Base-by-base conservation (phyloP, 495 filamentous ascomycete species). In the Letharia columbiana region DNA sequence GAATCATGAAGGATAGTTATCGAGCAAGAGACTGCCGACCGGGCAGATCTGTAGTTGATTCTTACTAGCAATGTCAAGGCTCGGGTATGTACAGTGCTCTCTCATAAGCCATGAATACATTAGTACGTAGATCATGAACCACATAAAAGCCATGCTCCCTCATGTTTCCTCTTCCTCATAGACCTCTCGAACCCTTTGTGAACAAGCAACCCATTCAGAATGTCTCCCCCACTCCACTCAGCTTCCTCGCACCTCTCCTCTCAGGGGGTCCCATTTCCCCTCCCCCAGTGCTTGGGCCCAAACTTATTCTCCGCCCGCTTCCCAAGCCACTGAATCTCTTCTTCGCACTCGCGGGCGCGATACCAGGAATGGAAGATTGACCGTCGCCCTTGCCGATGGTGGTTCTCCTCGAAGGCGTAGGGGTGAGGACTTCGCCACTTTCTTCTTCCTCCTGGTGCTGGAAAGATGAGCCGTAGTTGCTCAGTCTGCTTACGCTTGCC, bases 181-280 rank as follows among this genome's bases (percentile, higher is more conserved):
- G 15, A 17, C 50, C 3, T 45, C 20, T 31, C 54, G 23, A 20
- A 44, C 28, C 23, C 13, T 13, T 0, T 7, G 57, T 60, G 57
- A n/a, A 23, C 37, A 37, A 60, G 20, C 52, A 56, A 35, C 20
- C 17, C 31, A 20, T 23, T 75, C 72, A 90, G 73, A 82, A 90
- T 39, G 86, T 87, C 76, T 90, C 87, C 18, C 86, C 86, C n/a
- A 90, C 75, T 65, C 84, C 86, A 70, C 78, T 82, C 67, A 83
- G 71, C 71, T 82, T 83, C 63, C 82, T 73, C 61, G 74, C 66
- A 61, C 54, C 61, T 72, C 77, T 77, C 63, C 76, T 67, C 60
- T 75, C 74, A 11, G 83, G 81, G 35, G 83, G 83, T 42, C 80
- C 80, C 84, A 86, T 82, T 63, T 76, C 76, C 61, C 81, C 78